phyloP scores from a whole-genome alignment of 352 stramenopile genomes.

The Phytophthora agathidicida region DNA sequence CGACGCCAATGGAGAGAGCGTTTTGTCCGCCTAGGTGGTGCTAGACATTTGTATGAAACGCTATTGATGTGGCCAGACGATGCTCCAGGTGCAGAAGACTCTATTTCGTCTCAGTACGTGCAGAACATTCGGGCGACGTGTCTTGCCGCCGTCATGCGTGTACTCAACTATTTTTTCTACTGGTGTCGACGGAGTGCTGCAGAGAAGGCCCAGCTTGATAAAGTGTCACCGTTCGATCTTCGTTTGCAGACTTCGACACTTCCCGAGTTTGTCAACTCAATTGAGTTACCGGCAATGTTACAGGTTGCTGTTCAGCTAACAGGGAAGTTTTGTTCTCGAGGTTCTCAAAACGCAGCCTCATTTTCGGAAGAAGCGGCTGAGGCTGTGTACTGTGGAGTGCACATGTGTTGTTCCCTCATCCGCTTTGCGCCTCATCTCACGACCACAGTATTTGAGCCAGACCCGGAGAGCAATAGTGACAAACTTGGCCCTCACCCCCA shows the following conservation, averaged over 20 bases:
- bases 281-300: slow-evolving; percentile 27
- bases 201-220: background rate
- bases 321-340: slow-evolving; percentile 6
- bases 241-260: slow-evolving; percentile 39
- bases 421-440: slow-evolving; percentile 19
- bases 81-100: background rate
- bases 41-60: slow-evolving; percentile 46
- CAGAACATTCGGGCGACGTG: slow-evolving; percentile 53
- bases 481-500: background rate
- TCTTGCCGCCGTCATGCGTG: slow-evolving; percentile 54
- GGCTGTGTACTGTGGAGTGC: slow-evolving; percentile 20
- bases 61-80: slow-evolving; percentile 34
- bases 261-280: slow-evolving; percentile 37
- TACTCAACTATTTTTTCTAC: slow-evolving; percentile 52
- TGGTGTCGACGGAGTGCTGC: slow-evolving; percentile 8
- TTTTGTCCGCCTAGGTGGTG: slow-evolving; percentile 72
- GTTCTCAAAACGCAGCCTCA: background rate
- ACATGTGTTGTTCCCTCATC: slow-evolving; percentile 36
- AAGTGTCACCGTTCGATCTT: slow-evolving; percentile 34
- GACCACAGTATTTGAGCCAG: slow-evolving; percentile 8
- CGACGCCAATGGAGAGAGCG: slow-evolving; percentile 79
- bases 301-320: slow-evolving; percentile 15
- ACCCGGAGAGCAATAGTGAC: background rate
- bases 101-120: slow-evolving; percentile 29
- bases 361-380: slow-evolving; percentile 39